Percentiles rank a stretch among this genome's conserved stretches.
These are phyloP conservation scores for Paraurostyla sp. DNA, from an alignment of 73 alveolate genomes.

Conservation along the genomic window DNA sequence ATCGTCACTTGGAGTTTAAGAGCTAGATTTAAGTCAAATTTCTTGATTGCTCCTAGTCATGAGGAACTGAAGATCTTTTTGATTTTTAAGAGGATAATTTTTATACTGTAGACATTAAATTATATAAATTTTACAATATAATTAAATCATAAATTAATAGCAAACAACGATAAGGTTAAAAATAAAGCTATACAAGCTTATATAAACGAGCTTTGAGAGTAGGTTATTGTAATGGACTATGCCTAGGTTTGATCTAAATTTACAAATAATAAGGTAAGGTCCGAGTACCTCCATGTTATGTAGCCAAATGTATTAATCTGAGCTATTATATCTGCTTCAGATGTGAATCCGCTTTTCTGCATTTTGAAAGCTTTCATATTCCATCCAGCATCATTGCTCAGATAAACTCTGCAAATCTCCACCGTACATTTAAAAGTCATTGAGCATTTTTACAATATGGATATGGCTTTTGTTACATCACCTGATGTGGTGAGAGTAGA, in stretches of 20 bases:
- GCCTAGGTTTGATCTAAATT: background rate
- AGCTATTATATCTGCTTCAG: background rate
- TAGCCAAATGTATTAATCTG: constrained; percentile 12
- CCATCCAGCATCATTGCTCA: background rate
- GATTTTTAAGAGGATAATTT: too few species aligned
- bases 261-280: background rate
- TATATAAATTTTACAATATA: background rate
- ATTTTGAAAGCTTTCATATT: constrained; percentile 11
- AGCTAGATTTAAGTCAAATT: background rate
- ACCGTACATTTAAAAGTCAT: background rate
- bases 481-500: too few species aligned
- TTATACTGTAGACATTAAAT: background rate
- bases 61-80: too few species aligned
- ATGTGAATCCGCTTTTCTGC: background rate
- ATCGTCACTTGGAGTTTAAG: background rate
- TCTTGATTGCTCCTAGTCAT: too few species aligned
- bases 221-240: background rate
- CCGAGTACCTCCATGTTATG: background rate
- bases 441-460: too few species aligned
- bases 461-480: too few species aligned
- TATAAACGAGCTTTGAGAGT: too few species aligned
- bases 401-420: background rate
- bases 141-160: background rate
- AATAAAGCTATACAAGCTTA: background rate
- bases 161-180: background rate